Base-by-base conservation (phyloP, 306 rosid species). In the Acmispon strigosus region DNA sequence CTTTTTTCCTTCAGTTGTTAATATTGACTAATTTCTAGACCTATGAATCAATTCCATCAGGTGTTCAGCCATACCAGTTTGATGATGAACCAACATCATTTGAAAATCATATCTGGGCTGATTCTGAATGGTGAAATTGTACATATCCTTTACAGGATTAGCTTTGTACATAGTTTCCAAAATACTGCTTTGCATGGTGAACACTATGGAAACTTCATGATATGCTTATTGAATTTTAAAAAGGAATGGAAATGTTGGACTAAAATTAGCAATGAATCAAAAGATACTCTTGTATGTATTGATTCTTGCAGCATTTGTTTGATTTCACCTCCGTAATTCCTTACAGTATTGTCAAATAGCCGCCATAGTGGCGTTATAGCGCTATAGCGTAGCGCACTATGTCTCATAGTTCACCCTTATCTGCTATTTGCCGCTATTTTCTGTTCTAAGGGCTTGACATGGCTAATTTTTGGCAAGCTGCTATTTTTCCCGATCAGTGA, bases 91-190 rank as follows among this genome's bases (percentile, higher is more conserved):
- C 51, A n/a, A 64, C 70, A 10, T 65, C 44, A 55, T 59, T 17
- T 56, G 54, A 10, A 43, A 60, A 70, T 52, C 39, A 19, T 55
- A 43, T 18, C 36, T n/a, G 13, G 75, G n/a, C 29, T 24, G 49
- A 48, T 43, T 39, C 49, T 75, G 76, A 66, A 75, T 58, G 66
- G 70, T 70, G 60, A 69, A 50, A 12, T 59, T 79, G 81, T 83
- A 78, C 19, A 72, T 60, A 56, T 75, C 52, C 68, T 74, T n/a
- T 10, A 32, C 12, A 19, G 63, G 41, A 47, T 37, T 62, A 10
- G 18, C 60, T 73, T 7, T 79, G 45, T 73, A 67, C 42, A 59
- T 41, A 24, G 20, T 36, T 19, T 47, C 55, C 16, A 37, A 8
- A 44, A 32, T 32, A 8, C 37, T 70, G 62, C 48, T 72, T 55